Conservation (phyloP, 2,329 filamentous ascomycete genomes). For the Colletotrichum horii region DNA sequence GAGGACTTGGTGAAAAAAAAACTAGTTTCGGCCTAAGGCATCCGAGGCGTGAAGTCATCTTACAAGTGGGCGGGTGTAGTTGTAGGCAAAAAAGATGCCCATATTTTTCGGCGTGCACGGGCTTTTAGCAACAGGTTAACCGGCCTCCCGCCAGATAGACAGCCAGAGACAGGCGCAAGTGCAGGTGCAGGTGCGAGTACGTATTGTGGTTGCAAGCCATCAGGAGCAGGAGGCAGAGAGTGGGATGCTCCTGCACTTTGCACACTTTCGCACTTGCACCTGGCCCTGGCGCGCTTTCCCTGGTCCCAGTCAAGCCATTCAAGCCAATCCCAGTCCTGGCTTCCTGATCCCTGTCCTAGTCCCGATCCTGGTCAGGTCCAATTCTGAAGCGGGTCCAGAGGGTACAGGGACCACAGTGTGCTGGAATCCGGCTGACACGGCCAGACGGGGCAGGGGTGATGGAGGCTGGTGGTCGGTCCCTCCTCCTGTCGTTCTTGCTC, state of each 20-base stretch:
- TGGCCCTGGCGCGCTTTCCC: not conserved
- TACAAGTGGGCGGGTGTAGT: no score
- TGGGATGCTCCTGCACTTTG: constrained; percentile 3
- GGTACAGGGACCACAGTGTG: constrained; percentile 17
- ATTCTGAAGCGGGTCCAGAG: not conserved
- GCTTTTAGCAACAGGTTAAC: no score
- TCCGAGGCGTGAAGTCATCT: no score
- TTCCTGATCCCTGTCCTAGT: not conserved
- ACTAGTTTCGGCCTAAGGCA: no score
- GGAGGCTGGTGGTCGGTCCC: constrained; percentile 6
- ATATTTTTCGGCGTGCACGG: no score
- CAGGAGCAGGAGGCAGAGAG: not conserved
- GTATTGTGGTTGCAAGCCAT: not conserved
- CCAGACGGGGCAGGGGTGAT: not conserved
- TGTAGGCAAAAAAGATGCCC: no score
- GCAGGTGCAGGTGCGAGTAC: not conserved
- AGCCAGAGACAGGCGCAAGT: not conserved
- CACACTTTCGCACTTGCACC: not conserved
- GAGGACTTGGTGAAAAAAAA: no score
- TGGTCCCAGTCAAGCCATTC: not conserved
- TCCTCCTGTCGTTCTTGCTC: not conserved
- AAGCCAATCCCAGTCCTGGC: not conserved
- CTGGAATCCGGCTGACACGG: not conserved
- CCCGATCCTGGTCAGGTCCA: constrained; percentile 1
- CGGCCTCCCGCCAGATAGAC: constrained; percentile 16